These are phyloP conservation scores for Dothideomycetes sp. DNA, from an alignment of 2,329 filamentous ascomycete genomes.

Conservation along the genomic window DNA sequence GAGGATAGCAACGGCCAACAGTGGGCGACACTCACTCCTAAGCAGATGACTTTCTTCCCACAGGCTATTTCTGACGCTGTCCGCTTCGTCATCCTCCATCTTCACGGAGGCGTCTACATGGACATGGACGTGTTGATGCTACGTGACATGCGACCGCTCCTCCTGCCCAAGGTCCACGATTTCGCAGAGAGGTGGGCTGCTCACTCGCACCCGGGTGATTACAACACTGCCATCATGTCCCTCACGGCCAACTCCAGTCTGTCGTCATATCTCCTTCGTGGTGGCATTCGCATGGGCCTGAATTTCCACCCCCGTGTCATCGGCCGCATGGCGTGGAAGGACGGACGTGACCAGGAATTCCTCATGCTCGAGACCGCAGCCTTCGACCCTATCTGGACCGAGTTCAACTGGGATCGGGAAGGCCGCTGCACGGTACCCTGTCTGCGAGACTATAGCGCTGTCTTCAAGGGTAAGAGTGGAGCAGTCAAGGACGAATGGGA, in stretches of 20 bases:
- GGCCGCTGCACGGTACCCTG: conserved; percentile 44
- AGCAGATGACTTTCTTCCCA: conserved; percentile 47
- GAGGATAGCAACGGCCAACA: conserved; percentile 39
- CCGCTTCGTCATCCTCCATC: conserved; percentile 43
- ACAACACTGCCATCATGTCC: conserved; percentile 48
- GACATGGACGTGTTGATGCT: conserved; percentile 47
- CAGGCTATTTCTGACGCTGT: conserved; percentile 47
- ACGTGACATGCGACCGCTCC: conserved; percentile 42
- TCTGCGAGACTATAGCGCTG: conserved; percentile 41
- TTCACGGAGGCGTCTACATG: conserved; percentile 43
- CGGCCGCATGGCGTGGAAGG: conserved; percentile 46
- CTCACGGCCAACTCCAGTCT: conserved; percentile 44
- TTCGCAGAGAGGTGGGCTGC: conserved; percentile 47
- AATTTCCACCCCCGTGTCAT: conserved; percentile 47
- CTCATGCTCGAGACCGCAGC: conserved; percentile 47
- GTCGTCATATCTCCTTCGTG: conserved; percentile 43
- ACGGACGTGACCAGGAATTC: conserved; percentile 41
- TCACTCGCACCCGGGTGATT: conserved; percentile 38
- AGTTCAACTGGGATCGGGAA: conserved; percentile 43
- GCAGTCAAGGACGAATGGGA: conserved; percentile 42
- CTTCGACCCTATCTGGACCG: conserved; percentile 47
- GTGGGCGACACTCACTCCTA: conserved; percentile 42
- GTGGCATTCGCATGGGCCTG: conserved; percentile 46
- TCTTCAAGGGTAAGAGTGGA: conserved; percentile 38
- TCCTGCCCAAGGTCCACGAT: conserved; percentile 38